Percentiles rank a stretch among this genome's conserved stretches.
phyloP scores from a whole-genome alignment of 371 early-diverging fungal species.

The Rhizomucor pusillus region DNA sequence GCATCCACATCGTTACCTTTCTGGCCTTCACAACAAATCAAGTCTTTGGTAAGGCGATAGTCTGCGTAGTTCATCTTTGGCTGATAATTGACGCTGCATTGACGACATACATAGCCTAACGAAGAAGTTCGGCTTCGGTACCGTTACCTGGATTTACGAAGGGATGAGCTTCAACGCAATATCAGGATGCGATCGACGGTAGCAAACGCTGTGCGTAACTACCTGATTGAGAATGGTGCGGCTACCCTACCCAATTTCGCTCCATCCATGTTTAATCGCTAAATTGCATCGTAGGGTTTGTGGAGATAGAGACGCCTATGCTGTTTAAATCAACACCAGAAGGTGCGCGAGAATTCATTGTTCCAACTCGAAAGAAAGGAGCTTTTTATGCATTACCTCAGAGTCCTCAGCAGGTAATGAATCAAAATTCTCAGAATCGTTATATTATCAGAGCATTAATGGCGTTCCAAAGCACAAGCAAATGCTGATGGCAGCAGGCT shows the following conservation, averaged over 20 bases:
- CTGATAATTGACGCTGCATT: background rate
- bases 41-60: conserved; percentile 47
- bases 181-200: conserved; percentile 67
- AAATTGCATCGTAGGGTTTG: conserved; percentile 52
- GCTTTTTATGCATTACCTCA: conserved; percentile 89
- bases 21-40: conserved; percentile 48
- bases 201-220: conserved; percentile 65
- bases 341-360: conserved; percentile 91
- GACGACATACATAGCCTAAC: conserved; percentile 55
- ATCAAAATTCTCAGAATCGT: no score
- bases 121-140: conserved; percentile 80
- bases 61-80: background rate
- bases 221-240: conserved; percentile 55
- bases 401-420: conserved; percentile 87
- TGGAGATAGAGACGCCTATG: conserved; percentile 91
- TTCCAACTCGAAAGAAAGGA: conserved; percentile 80
- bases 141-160: conserved; percentile 83
- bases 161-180: conserved; percentile 71
- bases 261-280: no score
- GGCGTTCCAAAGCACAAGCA: conserved; percentile 72
- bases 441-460: background rate
- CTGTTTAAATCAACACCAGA: conserved; percentile 95
- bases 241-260: no score
- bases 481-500: conserved; percentile 86
- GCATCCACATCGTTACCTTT: conserved; percentile 74